A percentile compares a stretch with the other conserved stretches of the same genome.
Conservation (phyloP, 768 basidiomycete species). For the Boletellus ananas region DNA sequence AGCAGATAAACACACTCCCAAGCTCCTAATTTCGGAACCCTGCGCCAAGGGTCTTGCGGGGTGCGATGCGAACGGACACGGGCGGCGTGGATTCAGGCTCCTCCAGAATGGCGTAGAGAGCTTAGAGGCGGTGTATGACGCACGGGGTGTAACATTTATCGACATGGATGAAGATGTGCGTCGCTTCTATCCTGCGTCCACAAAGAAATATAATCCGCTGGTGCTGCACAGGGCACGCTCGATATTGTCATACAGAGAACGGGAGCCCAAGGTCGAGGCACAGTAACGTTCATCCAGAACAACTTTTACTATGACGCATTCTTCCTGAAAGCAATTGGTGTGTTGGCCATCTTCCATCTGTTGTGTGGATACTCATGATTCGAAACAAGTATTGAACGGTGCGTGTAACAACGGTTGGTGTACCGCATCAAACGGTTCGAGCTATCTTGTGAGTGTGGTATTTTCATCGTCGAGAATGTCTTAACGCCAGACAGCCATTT, state of each 20-base stretch:
- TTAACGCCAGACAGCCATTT: conserved; percentile 58
- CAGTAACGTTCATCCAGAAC: conserved; percentile 83
- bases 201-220: neutral
- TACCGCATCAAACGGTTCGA: conserved; percentile 53
- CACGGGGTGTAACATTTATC: conserved; percentile 70
- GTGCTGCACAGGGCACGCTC: conserved; percentile 64
- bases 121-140: conserved; percentile 71
- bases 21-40: conserved; percentile 59
- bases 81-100: conserved; percentile 62
- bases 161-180: conserved; percentile 96
- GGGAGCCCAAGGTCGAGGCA: conserved; percentile 60
- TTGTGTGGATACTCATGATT: conserved; percentile 1
- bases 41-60: conserved; percentile 56
- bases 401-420: conserved; percentile 87
- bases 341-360: conserved; percentile 19
- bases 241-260: conserved; percentile 91
- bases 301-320: conserved; percentile 99
- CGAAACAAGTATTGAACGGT: conserved; percentile 74
- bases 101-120: conserved; percentile 55
- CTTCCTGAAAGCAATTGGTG: conserved; percentile 95
- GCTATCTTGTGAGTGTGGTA: conserved; percentile 65
- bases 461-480: neutral
- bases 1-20: conserved; percentile 47
- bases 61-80: conserved; percentile 47
- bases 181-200: conserved; percentile 7